Conservation (phyloP, 1,284 basidiomycete genomes). For the Pisolithus thermaeus region DNA sequence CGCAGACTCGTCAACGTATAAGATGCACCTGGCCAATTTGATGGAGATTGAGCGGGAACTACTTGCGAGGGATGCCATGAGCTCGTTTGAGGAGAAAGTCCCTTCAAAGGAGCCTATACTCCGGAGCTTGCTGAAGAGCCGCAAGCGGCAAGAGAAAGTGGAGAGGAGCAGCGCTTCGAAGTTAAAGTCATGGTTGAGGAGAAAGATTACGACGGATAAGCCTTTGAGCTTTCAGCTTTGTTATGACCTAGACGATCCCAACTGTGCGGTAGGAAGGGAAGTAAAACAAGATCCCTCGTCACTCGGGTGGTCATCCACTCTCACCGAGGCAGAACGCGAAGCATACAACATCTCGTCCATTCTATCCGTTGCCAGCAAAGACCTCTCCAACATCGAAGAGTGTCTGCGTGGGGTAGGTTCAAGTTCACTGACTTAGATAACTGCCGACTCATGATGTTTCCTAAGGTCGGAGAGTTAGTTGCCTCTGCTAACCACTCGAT, state of each 20-base stretch:
- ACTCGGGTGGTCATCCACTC: slow-evolving; percentile 4
- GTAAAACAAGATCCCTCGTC: slow-evolving; percentile 20
- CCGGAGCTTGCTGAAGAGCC: slow-evolving; percentile 33
- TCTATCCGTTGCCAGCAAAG: slow-evolving; percentile 46
- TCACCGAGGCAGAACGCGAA: slow-evolving; percentile 17
- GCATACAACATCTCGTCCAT: slow-evolving; percentile 40
- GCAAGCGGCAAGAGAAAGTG: slow-evolving; percentile 32
- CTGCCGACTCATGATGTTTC: slow-evolving; percentile 8
- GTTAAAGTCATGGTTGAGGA: slow-evolving; percentile 59
- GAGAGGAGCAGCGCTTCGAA: slow-evolving; percentile 37
- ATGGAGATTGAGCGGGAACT: slow-evolving; percentile 36
- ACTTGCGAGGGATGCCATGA: slow-evolving; percentile 21
- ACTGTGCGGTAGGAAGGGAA: slow-evolving; percentile 38
- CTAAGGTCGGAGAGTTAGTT: slow-evolving; percentile 49
- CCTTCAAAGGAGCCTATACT: slow-evolving; percentile 30
- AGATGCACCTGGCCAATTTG: slow-evolving; percentile 31
- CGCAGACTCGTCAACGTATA: slow-evolving; percentile 31
- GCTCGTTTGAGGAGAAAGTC: slow-evolving; percentile 26
- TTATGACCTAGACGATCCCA: slow-evolving; percentile 29
- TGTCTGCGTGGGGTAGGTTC: slow-evolving; percentile 24
- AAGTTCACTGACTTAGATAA: slow-evolving; percentile 8
- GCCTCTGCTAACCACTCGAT: slow-evolving; percentile 46
- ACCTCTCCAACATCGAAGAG: slow-evolving; percentile 47
- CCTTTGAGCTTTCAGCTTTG: slow-evolving; percentile 33
- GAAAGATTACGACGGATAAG: slow-evolving; percentile 41